Evolutionary conservation across 2,329 filamentous ascomycete species (phyloP).

Genomic region (Diplodia seriata): DNA sequence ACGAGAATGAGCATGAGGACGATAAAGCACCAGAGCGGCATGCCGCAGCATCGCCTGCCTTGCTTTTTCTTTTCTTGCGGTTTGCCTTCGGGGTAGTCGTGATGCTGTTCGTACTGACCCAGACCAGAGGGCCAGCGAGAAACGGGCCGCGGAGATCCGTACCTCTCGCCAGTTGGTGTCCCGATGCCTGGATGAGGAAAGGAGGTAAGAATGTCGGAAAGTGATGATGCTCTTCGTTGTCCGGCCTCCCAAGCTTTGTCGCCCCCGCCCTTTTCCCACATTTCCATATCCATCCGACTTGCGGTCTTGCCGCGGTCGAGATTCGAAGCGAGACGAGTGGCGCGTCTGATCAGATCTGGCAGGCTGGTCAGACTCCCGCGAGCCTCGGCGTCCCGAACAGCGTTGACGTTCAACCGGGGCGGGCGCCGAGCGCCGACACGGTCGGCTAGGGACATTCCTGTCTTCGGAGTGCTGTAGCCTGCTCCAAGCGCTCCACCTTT

Average conservation of each 20-base stretch:
- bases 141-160: conserved; percentile 9
- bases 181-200: conserved; percentile 66
- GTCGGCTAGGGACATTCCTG: conserved; percentile 47
- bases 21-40: conserved; percentile 80
- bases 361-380: conserved; percentile 91
- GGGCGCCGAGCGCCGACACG: conserved; percentile 60
- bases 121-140: conserved; percentile 22
- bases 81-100: conserved; percentile 28
- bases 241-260: conserved; percentile 41
- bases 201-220: conserved; percentile 69
- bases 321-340: conserved; percentile 84
- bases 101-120: conserved; percentile 19
- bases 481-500: conserved; percentile 45
- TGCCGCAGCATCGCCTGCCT: conserved; percentile 77
- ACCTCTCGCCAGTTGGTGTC: conserved; percentile 48
- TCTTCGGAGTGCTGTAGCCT: conserved; percentile 41
- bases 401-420: conserved; percentile 80
- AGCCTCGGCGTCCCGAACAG: conserved; percentile 79
- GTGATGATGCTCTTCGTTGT: conserved; percentile 52
- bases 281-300: conserved; percentile 62
- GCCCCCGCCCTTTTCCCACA: conserved; percentile 50
- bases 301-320: conserved; percentile 81
- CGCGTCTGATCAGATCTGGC: conserved; percentile 86
- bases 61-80: conserved; percentile 44
- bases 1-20: conserved; percentile 70